These are phyloP conservation scores for Lyophyllum decastes DNA, from an alignment of 768 basidiomycete genomes.

Conservation along the genomic window DNA sequence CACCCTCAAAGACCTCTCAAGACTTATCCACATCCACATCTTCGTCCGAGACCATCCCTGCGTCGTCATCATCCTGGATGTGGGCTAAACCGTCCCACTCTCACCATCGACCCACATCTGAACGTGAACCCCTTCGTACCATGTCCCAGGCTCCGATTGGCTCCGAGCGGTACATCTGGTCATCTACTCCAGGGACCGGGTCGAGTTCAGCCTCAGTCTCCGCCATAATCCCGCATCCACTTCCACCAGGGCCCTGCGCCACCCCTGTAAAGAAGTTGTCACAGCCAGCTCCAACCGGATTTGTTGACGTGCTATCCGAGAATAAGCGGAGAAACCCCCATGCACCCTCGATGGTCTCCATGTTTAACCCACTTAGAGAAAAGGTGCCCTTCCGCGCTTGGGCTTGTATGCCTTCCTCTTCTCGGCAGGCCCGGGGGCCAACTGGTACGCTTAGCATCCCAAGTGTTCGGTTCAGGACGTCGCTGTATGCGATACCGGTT, in stretches of 20 bases:
- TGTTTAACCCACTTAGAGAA: slow-evolving; percentile 24
- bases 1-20: neutral
- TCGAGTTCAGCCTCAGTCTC: neutral
- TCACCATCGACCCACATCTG: neutral
- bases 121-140: neutral
- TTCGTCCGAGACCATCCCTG: neutral
- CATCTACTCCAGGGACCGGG: neutral
- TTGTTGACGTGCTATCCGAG: slow-evolving; percentile 14
- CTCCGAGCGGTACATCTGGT: slow-evolving; percentile 4
- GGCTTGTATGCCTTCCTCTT: slow-evolving; percentile 9
- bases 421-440: neutral
- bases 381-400: slow-evolving; percentile 18
- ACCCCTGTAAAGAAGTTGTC: neutral
- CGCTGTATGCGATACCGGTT: slow-evolving; percentile 1
- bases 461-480: slow-evolving; percentile 20
- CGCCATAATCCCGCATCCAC: neutral
- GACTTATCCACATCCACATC: neutral
- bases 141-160: slow-evolving; percentile 8
- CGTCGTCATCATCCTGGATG: neutral
- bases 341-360: slow-evolving; percentile 24
- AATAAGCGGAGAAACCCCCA: slow-evolving; percentile 21
- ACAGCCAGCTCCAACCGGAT: neutral
- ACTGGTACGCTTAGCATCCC: slow-evolving; percentile 9
- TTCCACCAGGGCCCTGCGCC: slow-evolving; percentile 2
- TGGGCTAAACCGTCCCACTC: neutral